phyloP scores from a whole-genome alignment of 306 rosid species.

The Gleditsia sinensis region DNA sequence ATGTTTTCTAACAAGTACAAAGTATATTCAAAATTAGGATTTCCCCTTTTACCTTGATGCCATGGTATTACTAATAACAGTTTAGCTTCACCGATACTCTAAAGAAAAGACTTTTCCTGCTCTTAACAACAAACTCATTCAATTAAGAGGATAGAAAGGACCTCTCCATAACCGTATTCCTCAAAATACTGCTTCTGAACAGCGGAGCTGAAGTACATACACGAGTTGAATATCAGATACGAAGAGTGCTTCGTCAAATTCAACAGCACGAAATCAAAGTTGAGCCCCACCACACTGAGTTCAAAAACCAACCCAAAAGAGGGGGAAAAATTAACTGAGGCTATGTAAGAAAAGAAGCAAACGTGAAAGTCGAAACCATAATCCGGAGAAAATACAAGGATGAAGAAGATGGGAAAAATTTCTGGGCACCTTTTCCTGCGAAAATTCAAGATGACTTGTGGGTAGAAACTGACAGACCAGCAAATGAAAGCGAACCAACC shows the following conservation, averaged over 20 bases:
- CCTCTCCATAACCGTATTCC: conserved; percentile 74
- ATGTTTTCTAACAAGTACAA: not conserved
- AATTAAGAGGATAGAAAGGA: conserved; percentile 11
- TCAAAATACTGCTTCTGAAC: conserved; percentile 76
- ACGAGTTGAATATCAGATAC: conserved; percentile 81
- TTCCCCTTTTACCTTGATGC: not conserved
- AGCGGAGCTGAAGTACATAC: conserved; percentile 81
- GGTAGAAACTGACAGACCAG: conserved; percentile 89
- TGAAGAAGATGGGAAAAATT: not conserved
- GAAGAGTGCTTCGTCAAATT: conserved; percentile 88
- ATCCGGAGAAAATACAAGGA: not conserved
- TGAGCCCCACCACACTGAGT: conserved; percentile 85
- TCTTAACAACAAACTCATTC: not conserved
- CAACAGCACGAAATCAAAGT: conserved; percentile 81
- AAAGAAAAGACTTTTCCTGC: not conserved
- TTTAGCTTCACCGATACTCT: not conserved
- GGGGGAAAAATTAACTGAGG: not conserved
- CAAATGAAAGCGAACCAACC: conserved; percentile 83
- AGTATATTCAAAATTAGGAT: not conserved
- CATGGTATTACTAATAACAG: conserved; percentile 1
- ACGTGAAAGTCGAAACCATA: not conserved
- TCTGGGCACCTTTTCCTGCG: conserved; percentile 70
- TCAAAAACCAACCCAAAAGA: not conserved
- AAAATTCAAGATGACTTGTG: conserved; percentile 84
- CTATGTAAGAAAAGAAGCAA: not conserved